These are phyloP conservation scores for Candida glaebosa DNA, from an alignment of 805 yeast species.

Conservation along the genomic window DNA sequence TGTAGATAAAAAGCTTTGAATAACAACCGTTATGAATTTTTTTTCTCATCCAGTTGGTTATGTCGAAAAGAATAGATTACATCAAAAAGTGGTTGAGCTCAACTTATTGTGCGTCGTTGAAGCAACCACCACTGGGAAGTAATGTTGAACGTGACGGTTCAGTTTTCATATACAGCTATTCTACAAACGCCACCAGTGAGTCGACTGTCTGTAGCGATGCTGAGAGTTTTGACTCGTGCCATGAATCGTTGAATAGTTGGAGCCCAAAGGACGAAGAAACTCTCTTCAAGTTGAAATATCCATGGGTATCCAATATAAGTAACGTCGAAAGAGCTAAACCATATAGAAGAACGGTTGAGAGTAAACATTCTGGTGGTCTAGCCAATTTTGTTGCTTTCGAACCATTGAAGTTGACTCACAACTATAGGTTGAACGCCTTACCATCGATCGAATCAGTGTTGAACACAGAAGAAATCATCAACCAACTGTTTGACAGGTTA, in stretches of 20 bases:
- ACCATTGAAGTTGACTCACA: neutral
- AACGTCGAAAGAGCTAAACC: neutral
- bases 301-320: neutral
- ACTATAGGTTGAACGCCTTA: neutral
- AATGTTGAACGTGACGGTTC: neutral
- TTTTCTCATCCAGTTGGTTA: too few relatives aligned
- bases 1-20: too few relatives aligned
- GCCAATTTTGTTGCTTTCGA: neutral
- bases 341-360: neutral
- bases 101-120: neutral
- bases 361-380: neutral
- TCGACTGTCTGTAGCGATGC: neutral
- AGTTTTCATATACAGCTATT: neutral
- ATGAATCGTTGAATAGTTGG: conserved; percentile 1
- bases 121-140: neutral
- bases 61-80: neutral
- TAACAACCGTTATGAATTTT: too few relatives aligned
- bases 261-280: conserved; percentile 1
- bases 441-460: conserved; percentile 2
- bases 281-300: conserved; percentile 1
- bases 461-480: neutral
- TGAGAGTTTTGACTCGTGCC: conserved; percentile 1
- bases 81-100: neutral
- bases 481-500: too few relatives aligned
- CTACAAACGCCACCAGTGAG: neutral